phyloP scores from a whole-genome alignment of 345 rosid genomes.

The Eutrema japonicum region DNA sequence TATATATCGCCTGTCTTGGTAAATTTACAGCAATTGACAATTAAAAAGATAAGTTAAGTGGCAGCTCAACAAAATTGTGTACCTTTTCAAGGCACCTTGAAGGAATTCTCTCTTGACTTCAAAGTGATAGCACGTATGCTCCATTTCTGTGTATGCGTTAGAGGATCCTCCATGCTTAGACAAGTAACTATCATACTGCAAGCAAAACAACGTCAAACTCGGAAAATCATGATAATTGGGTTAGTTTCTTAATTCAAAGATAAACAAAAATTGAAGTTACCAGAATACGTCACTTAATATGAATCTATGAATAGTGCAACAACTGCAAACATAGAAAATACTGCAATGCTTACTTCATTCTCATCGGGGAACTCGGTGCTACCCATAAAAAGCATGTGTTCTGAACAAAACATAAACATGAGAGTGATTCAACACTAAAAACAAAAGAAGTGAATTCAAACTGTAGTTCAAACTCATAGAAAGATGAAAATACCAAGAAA shows the following conservation, averaged over 20 bases:
- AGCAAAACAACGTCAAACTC: slow-evolving; percentile 55
- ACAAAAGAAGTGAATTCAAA: slow-evolving; percentile 8
- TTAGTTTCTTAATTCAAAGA: slow-evolving; percentile 20
- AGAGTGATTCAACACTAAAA: slow-evolving; percentile 5
- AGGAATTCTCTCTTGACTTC: slow-evolving; percentile 92
- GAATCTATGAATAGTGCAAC: not conserved
- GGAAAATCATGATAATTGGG: not conserved
- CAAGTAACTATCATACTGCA: slow-evolving; percentile 97
- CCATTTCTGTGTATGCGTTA: slow-evolving; percentile 94
- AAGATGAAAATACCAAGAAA: slow-evolving; percentile 70
- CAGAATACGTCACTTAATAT: slow-evolving; percentile 1
- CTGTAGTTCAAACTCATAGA: slow-evolving; percentile 11
- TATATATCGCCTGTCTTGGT: slow-evolving; percentile 2
- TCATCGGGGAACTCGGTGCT: slow-evolving; percentile 92
- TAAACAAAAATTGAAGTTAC: not conserved
- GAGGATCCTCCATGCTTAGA: slow-evolving; percentile 99
- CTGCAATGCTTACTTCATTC: slow-evolving; percentile 74
- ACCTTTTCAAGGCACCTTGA: slow-evolving; percentile 88
- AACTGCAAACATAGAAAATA: slow-evolving; percentile 18
- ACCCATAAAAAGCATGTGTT: slow-evolving; percentile 99
- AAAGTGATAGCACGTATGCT: slow-evolving; percentile 96
- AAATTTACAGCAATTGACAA: slow-evolving; percentile 11
- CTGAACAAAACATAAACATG: slow-evolving; percentile 45
- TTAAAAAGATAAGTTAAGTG: not conserved
- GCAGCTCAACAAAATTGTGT: slow-evolving; percentile 28